These are phyloP conservation scores for Scytalidium lignicola DNA, from an alignment of 2,329 filamentous ascomycete species.

Conservation along the genomic window DNA sequence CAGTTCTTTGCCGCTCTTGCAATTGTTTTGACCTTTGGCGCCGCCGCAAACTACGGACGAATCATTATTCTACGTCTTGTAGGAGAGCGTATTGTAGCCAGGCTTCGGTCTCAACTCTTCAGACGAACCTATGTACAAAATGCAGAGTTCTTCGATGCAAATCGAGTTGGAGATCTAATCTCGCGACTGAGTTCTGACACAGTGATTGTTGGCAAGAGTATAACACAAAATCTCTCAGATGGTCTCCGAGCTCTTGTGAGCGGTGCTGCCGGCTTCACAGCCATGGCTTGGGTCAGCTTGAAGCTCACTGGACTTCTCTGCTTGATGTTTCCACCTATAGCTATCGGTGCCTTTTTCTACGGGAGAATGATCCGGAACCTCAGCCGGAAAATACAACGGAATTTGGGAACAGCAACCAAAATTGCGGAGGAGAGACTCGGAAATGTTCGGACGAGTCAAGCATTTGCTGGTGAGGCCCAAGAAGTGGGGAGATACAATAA, in stretches of 20 bases:
- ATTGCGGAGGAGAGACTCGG: slow-evolving; percentile 97
- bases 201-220: slow-evolving; percentile 96
- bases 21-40: slow-evolving; percentile 73
- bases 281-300: slow-evolving; percentile 95
- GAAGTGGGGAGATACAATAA: slow-evolving; percentile 88
- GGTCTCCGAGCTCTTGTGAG: slow-evolving; percentile 89
- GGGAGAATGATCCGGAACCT: slow-evolving; percentile 84
- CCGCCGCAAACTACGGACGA: slow-evolving; percentile 85
- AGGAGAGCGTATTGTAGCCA: slow-evolving; percentile 88
- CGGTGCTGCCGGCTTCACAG: slow-evolving; percentile 78
- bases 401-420: slow-evolving; percentile 87
- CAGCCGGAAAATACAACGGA: slow-evolving; percentile 89
- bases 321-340: slow-evolving; percentile 86
- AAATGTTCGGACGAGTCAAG: slow-evolving; percentile 94
- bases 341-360: slow-evolving; percentile 85
- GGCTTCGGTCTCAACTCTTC: slow-evolving; percentile 85
- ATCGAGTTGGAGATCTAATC: slow-evolving; percentile 92
- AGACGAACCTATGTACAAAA: slow-evolving; percentile 93
- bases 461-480: slow-evolving; percentile 88
- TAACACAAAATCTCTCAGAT: slow-evolving; percentile 96
- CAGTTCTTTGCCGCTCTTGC: slow-evolving; percentile 86
- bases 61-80: slow-evolving; percentile 92
- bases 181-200: slow-evolving; percentile 94
- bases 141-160: slow-evolving; percentile 98
- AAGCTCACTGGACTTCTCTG: slow-evolving; percentile 83